Conservation (phyloP, 139 green algal genomes). For the Volvox africanus region DNA sequence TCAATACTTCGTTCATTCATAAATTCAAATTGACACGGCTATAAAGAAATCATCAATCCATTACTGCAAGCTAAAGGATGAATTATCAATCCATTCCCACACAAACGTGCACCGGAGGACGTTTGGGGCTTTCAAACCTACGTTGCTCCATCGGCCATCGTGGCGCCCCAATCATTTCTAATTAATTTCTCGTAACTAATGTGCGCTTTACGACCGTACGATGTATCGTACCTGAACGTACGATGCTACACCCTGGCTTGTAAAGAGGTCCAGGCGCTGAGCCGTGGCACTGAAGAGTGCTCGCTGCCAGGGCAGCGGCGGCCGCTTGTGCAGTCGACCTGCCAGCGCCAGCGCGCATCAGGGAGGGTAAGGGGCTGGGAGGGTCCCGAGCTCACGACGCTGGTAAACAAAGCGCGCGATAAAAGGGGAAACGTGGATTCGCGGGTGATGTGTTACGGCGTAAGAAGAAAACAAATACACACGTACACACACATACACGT, state of each 20-base stretch:
- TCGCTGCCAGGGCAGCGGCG: constrained; percentile 12
- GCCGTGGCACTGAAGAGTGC: constrained; percentile 1
- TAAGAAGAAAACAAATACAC: not conserved
- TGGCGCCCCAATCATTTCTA: too few relatives aligned
- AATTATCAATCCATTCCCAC: too few relatives aligned
- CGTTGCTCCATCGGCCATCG: too few relatives aligned
- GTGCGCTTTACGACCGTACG: too few relatives aligned
- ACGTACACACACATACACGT: not conserved
- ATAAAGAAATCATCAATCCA: too few relatives aligned
- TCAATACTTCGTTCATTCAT: too few relatives aligned
- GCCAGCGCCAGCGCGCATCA: not conserved
- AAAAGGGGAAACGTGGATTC: not conserved
- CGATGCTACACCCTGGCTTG: not conserved
- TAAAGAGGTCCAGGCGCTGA: constrained; percentile 24
- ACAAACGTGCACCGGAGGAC: too few relatives aligned
- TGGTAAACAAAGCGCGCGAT: not conserved
- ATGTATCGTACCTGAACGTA: not conserved
- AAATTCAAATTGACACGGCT: too few relatives aligned
- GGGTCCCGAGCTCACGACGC: not conserved
- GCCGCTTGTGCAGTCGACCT: constrained; percentile 30
- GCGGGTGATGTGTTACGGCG: not conserved
- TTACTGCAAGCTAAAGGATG: too few relatives aligned
- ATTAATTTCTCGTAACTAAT: too few relatives aligned
- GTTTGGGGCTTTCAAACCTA: too few relatives aligned
- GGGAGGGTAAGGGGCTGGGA: not conserved